phyloP scores from a whole-genome alignment of 2,329 filamentous ascomycete species.

The Ceratocystis cubensis region DNA sequence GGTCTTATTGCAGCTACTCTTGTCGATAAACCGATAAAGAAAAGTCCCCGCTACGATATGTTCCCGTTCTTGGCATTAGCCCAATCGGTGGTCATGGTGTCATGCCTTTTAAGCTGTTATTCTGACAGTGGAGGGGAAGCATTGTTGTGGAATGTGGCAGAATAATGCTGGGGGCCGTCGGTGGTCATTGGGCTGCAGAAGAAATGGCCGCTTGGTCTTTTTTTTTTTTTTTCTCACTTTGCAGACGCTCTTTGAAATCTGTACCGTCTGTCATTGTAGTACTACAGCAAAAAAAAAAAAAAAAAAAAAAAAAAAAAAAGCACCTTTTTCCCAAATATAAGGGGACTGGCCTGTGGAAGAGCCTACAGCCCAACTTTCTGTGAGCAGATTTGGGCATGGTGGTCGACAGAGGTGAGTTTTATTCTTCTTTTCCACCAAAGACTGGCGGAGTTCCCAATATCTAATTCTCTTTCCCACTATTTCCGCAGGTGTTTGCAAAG shows the following conservation, averaged over 20 bases:
- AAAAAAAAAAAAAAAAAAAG: too few relatives aligned
- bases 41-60: conserved; percentile 31
- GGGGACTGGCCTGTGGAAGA: conserved; percentile 24
- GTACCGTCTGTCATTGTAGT: conserved; percentile 41
- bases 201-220: conserved; percentile 39
- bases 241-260: conserved; percentile 1
- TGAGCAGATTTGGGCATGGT: conserved; percentile 32
- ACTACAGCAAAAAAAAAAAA: conserved; percentile 29
- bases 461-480: too few relatives aligned
- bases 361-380: conserved; percentile 53
- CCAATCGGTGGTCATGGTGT: conserved; percentile 45
- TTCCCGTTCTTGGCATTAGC: conserved; percentile 52
- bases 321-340: too few relatives aligned
- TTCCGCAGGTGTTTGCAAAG: too few relatives aligned
- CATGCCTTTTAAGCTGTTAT: conserved; percentile 49
- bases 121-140: conserved; percentile 42
- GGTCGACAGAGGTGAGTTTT: conserved; percentile 33
- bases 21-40: conserved; percentile 30
- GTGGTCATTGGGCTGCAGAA: conserved; percentile 39
- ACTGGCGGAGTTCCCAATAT: too few relatives aligned
- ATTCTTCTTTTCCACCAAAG: background rate
- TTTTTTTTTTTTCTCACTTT: conserved; percentile 35
- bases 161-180: conserved; percentile 44
- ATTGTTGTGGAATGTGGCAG: conserved; percentile 53
- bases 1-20: conserved; percentile 33